phyloP scores from a whole-genome alignment of 495 filamentous ascomycete species.

The Apodospora peruviana region DNA sequence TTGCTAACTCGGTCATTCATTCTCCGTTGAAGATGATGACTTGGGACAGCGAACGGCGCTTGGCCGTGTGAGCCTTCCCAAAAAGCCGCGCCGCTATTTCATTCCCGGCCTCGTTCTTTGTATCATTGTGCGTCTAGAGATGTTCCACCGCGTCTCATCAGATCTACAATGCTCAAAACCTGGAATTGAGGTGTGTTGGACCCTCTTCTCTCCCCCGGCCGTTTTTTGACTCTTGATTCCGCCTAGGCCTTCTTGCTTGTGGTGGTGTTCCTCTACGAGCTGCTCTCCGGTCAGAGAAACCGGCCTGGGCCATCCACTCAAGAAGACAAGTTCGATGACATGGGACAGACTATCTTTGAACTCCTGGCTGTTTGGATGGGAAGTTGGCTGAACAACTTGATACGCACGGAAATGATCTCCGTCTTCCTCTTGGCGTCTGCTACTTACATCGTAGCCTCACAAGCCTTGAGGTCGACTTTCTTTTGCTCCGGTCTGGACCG shows the following conservation, averaged over 20 bases:
- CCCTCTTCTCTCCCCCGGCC: not conserved
- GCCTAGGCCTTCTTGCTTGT: slow-evolving; percentile 34
- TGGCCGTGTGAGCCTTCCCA: slow-evolving; percentile 27
- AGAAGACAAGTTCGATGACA: slow-evolving; percentile 27
- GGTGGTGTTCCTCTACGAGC: slow-evolving; percentile 32
- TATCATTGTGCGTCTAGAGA: slow-evolving; percentile 37
- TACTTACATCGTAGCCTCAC: slow-evolving; percentile 17
- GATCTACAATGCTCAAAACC: slow-evolving; percentile 37
- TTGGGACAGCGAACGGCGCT: slow-evolving; percentile 20
- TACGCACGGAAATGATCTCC: slow-evolving; percentile 19
- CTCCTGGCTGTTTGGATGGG: slow-evolving; percentile 31
- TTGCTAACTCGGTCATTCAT: too few species aligned
- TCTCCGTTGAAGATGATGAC: slow-evolving; percentile 30
- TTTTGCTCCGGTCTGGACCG: slow-evolving; percentile 37
- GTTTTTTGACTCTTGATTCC: not conserved
- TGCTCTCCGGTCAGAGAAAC: slow-evolving; percentile 27
- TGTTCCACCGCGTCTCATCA: slow-evolving; percentile 29
- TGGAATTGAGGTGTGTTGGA: slow-evolving; percentile 35
- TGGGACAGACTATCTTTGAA: slow-evolving; percentile 30
- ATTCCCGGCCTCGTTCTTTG: slow-evolving; percentile 32
- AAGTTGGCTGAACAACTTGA: slow-evolving; percentile 28
- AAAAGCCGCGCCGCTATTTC: slow-evolving; percentile 37
- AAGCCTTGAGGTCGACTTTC: slow-evolving; percentile 29
- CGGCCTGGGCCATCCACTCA: not conserved
- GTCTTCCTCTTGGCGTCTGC: slow-evolving; percentile 29